Evolutionary conservation across 2,329 filamentous ascomycete genomes (phyloP).

Genomic region (Biscogniauxia marginata): DNA sequence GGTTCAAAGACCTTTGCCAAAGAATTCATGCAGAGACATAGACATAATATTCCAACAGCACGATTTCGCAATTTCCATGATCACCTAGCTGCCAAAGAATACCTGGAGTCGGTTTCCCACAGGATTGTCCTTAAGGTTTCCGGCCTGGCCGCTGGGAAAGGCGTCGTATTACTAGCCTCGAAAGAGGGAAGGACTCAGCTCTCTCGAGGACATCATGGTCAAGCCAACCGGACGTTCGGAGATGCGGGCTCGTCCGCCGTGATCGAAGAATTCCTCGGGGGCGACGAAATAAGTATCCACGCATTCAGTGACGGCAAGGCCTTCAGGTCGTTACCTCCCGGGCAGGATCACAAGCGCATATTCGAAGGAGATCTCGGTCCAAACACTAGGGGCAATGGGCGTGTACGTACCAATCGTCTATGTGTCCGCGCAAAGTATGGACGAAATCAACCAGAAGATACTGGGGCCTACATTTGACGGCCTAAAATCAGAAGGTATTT

Average conservation of each 20-base stretch:
- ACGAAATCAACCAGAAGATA: constrained; percentile 57
- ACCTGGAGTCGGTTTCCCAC: constrained; percentile 59
- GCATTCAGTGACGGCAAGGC: constrained; percentile 67
- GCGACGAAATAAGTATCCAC: constrained; percentile 67
- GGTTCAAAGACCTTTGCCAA: constrained; percentile 78
- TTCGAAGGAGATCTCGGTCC: constrained; percentile 67
- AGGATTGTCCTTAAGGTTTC: constrained; percentile 72
- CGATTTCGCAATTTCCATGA: constrained; percentile 66
- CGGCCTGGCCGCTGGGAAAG: constrained; percentile 76
- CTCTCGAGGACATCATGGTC: constrained; percentile 68
- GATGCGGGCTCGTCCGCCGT: constrained; percentile 67
- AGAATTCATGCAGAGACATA: constrained; percentile 72
- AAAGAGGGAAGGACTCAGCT: constrained; percentile 62
- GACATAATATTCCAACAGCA: constrained; percentile 74
- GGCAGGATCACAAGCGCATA: constrained; percentile 72
- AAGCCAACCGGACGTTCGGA: constrained; percentile 65
- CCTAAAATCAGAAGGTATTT: constrained; percentile 58
- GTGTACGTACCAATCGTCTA: constrained; percentile 67
- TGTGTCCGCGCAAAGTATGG: constrained; percentile 49
- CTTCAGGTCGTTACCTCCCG: constrained; percentile 63
- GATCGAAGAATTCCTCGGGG: constrained; percentile 69
- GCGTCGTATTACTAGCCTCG: constrained; percentile 37
- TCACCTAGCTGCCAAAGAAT: constrained; percentile 57
- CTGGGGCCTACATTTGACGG: constrained; percentile 63
- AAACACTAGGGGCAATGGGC: constrained; percentile 75